Base-by-base conservation (phyloP, 139 green algal genomes). In the Closterium sp. region DNA sequence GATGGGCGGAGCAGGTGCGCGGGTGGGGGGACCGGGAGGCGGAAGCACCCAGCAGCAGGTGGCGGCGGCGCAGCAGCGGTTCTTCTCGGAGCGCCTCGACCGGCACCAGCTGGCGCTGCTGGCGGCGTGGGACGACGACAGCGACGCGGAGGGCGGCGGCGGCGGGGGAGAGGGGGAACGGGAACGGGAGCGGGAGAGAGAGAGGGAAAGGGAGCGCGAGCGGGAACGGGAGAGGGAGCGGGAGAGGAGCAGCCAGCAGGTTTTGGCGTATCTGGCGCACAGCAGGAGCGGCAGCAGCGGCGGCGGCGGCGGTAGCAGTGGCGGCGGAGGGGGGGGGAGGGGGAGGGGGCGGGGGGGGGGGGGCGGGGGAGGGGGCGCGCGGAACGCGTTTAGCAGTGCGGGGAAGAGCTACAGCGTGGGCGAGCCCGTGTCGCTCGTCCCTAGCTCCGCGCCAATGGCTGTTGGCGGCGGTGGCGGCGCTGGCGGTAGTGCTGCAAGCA, bases 141-240 rank as follows among this genome's bases (percentile, higher is more conserved):
- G 85, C 29, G 91, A 32, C 17, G 91, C 88, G 84, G 97, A 96
- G 86, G 94, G 96, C 70, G 95, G 95, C 5, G 28, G 27, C 73
- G 87, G 95, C 94, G 92, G 96, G 96, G 0, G 95, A 94, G 91
- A 42, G 24, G 17, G 70, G 38, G 38, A 50, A 24, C 86, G 31
- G 86, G 86, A 34, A 28, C 10, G 70, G 27, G 88, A 0, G 29
- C 28, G 30, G 24, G 88, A 85, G 88, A 31, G 88, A 86, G 88
- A 62, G 24, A 90, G 28, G 88, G 30, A 38, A 4, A 90, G 27
- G 24, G 62, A 84, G 88, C 17, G n/a, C 27, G n/a, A 90, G 88
- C 31, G 42, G 85, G 85, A 31, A 24, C 11, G 85, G 85, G 85
- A 31, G 85, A 31, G 85, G 85, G 62, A 79, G 62, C 17, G 62